Conservation (phyloP, 345 rosid genomes). For the Microthlaspi erraticum region DNA sequence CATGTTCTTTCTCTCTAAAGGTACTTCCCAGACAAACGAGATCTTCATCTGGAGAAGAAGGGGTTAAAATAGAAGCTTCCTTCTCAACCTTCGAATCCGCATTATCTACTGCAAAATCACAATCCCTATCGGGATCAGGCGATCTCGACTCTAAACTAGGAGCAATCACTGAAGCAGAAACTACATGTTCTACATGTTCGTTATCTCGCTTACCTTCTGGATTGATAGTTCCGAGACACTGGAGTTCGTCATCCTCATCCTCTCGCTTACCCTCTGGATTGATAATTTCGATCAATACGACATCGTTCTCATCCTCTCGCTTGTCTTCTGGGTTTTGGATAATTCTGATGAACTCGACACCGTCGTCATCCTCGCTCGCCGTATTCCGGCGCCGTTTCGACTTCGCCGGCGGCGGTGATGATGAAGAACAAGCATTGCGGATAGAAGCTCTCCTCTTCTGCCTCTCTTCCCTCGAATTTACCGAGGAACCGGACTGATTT, state of each 20-base stretch:
- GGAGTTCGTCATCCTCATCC: not conserved
- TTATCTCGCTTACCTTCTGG: conserved; percentile 17
- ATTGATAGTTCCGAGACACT: not conserved
- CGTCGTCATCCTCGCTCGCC: conserved; percentile 8
- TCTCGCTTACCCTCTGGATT: conserved; percentile 21
- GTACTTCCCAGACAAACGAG: not conserved
- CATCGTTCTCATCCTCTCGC: not conserved
- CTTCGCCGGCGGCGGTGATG: conserved; percentile 14
- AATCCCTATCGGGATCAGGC: conserved; percentile 6
- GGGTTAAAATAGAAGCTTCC: not conserved
- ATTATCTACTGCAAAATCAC: conserved; percentile 8
- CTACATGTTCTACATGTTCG: conserved; percentile 7
- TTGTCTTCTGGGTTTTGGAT: not conserved
- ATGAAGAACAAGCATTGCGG: conserved; percentile 5
- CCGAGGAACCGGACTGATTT: not conserved
- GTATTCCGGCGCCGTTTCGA: conserved; percentile 11
- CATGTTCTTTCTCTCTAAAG: not conserved
- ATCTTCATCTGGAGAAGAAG: not conserved
- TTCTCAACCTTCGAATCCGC: not conserved
- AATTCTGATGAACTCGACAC: conserved; percentile 4
- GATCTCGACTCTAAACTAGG: conserved; percentile 21
- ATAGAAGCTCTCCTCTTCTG: conserved; percentile 17
- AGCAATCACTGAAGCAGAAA: conserved; percentile 15
- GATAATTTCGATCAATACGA: not conserved
- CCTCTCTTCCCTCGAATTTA: not conserved